These are phyloP conservation scores for Cardiospermum halicacabum DNA, from an alignment of 345 rosid genomes.

Conservation along the genomic window DNA sequence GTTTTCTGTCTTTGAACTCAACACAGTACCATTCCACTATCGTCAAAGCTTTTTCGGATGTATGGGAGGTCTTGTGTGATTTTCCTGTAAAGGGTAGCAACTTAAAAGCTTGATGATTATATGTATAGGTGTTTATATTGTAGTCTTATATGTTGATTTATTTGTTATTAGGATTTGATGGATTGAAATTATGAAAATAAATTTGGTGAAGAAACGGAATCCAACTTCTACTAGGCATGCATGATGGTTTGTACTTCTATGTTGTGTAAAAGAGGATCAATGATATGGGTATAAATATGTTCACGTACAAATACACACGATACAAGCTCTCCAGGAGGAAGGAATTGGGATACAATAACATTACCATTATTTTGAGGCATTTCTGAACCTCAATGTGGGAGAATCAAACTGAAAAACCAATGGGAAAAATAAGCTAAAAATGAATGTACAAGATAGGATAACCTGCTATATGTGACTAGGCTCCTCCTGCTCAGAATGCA, in stretches of 20 bases:
- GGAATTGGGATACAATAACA: not conserved
- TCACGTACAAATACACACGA: not conserved
- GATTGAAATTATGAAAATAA: no score
- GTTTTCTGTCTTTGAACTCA: conserved; percentile 48
- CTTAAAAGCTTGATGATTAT: not conserved
- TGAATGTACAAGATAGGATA: conserved; percentile 6
- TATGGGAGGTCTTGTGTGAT: conserved; percentile 44
- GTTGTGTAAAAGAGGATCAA: no score
- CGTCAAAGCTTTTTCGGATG: conserved; percentile 47
- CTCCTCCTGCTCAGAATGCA: conserved; percentile 21
- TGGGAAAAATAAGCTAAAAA: not conserved
- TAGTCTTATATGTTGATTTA: not conserved
- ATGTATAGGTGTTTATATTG: not conserved
- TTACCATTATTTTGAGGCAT: not conserved
- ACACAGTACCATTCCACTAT: conserved; percentile 41
- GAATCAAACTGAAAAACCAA: not conserved
- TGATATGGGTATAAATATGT: not conserved
- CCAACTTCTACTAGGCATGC: no score
- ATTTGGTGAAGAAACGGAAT: no score
- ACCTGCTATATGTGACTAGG: conserved; percentile 1
- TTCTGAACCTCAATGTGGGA: not conserved
- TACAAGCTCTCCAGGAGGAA: not conserved
- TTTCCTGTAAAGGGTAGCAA: conserved; percentile 2
- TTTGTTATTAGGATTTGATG: not conserved
- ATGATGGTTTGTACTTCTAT: not conserved